Evolutionary conservation across 1,284 basidiomycete species (phyloP).

Genomic region (Trametes hirsuta): DNA sequence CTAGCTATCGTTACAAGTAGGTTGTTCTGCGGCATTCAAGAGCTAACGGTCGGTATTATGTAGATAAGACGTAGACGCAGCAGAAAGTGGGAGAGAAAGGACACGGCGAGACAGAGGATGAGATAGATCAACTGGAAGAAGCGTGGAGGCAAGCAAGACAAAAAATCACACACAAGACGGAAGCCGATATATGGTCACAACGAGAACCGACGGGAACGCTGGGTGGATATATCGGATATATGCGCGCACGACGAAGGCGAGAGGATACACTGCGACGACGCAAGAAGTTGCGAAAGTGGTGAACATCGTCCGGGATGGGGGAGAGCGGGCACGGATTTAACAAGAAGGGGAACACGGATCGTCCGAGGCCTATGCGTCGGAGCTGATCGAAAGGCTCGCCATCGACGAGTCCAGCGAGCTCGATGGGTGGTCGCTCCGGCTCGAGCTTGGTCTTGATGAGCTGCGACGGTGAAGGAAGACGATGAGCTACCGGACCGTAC

Average conservation of each 20-base stretch:
- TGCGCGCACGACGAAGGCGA: not conserved
- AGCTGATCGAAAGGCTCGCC: constrained; percentile 26
- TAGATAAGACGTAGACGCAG: constrained; percentile 8
- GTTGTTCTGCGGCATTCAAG: constrained; percentile 16
- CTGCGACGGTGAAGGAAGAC: constrained; percentile 9
- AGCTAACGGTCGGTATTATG: constrained; percentile 20
- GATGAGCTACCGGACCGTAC: not conserved
- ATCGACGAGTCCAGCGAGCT: constrained; percentile 31
- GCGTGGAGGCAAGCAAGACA: not conserved
- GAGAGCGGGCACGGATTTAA: not conserved
- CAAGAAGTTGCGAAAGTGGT: constrained; percentile 6
- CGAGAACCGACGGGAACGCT: not conserved
- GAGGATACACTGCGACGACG: constrained; percentile 11
- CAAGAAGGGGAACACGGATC: not conserved
- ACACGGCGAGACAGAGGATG: not conserved
- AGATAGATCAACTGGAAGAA: not conserved
- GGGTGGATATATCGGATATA: constrained; percentile 9
- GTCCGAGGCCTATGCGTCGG: constrained; percentile 17
- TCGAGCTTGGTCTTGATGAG: constrained; percentile 45
- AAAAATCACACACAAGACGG: not conserved
- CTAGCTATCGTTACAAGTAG: constrained; percentile 23
- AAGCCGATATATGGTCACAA: not conserved
- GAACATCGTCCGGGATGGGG: constrained; percentile 18
- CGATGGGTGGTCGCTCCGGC: constrained; percentile 37
- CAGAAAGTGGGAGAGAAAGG: not conserved